Evolutionary conservation across 306 rosid genomes (phyloP).

Genomic region (Malus orientalis): DNA sequence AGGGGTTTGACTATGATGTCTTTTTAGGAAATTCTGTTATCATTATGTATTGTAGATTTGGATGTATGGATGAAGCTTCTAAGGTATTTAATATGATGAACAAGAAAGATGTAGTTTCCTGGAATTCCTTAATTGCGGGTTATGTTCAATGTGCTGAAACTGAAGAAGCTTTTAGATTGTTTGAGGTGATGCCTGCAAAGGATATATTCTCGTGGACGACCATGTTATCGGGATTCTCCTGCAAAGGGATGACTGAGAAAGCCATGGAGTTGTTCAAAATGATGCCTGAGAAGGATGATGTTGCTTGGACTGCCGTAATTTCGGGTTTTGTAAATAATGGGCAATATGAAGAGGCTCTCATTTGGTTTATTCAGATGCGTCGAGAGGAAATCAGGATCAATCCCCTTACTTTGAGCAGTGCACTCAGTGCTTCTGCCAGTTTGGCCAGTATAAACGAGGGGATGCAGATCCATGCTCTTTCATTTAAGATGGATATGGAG

Average conservation of each 20-base stretch:
- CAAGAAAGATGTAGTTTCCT: constrained; percentile 46
- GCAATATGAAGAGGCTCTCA: constrained; percentile 52
- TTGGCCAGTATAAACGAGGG: constrained; percentile 61
- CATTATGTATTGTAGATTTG: constrained; percentile 58
- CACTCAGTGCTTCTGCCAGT: constrained; percentile 65
- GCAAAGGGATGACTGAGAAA: constrained; percentile 42
- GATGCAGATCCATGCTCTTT: constrained; percentile 54
- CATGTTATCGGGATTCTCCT: constrained; percentile 54
- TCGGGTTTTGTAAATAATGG: constrained; percentile 65
- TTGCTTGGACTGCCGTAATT: constrained; percentile 78
- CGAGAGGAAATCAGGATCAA: constrained; percentile 36
- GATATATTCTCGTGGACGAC: constrained; percentile 69
- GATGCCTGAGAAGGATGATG: constrained; percentile 61
- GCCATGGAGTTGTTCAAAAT: constrained; percentile 44
- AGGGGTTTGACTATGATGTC: constrained; percentile 59
- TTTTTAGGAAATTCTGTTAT: constrained; percentile 52
- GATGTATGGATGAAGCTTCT: constrained; percentile 37
- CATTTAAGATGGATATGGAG: constrained; percentile 50
- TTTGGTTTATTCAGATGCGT: constrained; percentile 58
- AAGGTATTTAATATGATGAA: constrained; percentile 37
- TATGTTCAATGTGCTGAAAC: constrained; percentile 41
- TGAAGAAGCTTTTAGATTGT: constrained; percentile 48
- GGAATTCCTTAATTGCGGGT: constrained; percentile 79
- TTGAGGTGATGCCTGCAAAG: constrained; percentile 55
- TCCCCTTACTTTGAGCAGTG: constrained; percentile 57